Conservation (phyloP, 805 yeast species). For the Lipomyces kockii region DNA sequence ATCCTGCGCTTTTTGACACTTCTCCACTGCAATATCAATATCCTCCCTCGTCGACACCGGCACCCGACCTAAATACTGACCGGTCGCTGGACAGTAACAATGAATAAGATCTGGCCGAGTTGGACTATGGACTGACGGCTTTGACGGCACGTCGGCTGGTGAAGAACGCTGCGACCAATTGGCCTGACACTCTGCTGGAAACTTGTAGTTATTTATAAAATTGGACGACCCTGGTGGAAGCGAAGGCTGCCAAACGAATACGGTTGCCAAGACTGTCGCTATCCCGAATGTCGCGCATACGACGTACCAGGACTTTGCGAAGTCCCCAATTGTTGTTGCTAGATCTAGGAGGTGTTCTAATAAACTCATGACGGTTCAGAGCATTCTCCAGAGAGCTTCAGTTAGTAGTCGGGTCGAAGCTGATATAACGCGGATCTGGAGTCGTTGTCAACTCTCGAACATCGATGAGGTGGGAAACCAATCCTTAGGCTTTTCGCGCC, state of each 20-base stretch:
- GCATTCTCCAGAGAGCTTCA: neutral
- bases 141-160: neutral
- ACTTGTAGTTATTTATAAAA: constrained; percentile 17
- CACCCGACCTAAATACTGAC: constrained; percentile 80
- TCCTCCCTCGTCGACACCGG: constrained; percentile 67
- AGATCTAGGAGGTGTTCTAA: neutral
- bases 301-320: neutral
- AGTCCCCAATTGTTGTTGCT: neutral
- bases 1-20: constrained; percentile 60
- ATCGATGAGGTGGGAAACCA: neutral
- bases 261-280: neutral
- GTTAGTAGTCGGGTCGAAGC: neutral
- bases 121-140: constrained; percentile 9
- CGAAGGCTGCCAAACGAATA: neutral
- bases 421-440: neutral
- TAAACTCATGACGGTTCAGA: neutral
- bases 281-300: neutral
- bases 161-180: constrained; percentile 15
- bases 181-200: constrained; percentile 27
- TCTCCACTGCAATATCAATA: constrained; percentile 66
- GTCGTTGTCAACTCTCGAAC: too few relatives aligned
- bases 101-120: constrained; percentile 56
- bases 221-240: neutral
- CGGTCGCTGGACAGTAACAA: constrained; percentile 95
- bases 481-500: neutral